Conservation (phyloP, 2,329 filamentous ascomycete species). For the Paecilomyces dactylethromorphus region DNA sequence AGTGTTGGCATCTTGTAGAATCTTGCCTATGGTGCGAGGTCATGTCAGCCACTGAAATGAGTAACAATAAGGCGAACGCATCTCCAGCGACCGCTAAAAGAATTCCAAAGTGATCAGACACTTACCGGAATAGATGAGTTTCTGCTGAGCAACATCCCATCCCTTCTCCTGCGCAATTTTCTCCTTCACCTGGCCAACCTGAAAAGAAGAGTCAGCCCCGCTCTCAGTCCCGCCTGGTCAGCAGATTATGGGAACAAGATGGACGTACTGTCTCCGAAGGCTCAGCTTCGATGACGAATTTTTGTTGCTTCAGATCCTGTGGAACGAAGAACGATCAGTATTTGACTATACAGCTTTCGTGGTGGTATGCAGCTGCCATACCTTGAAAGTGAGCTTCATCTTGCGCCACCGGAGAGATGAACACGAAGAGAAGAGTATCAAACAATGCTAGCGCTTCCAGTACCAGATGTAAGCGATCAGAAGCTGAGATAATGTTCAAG, state of each 20-base stretch:
- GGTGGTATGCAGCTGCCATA: slow-evolving; percentile 27
- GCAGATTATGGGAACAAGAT: slow-evolving; percentile 3
- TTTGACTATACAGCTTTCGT: slow-evolving; percentile 10
- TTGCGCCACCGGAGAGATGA: slow-evolving; percentile 30
- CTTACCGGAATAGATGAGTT: slow-evolving; percentile 96
- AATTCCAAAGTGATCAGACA: slow-evolving; percentile 3
- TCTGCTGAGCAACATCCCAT: slow-evolving; percentile 84
- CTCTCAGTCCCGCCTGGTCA: slow-evolving; percentile 14
- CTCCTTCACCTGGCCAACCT: slow-evolving; percentile 88
- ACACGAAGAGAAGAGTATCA: slow-evolving; percentile 13
- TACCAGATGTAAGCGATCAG: background rate
- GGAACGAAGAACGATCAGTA: slow-evolving; percentile 15
- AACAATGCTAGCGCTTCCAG: background rate
- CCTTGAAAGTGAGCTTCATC: slow-evolving; percentile 70
- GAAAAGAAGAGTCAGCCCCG: slow-evolving; percentile 27
- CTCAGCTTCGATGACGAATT: slow-evolving; percentile 94
- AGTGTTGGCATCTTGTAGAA: slow-evolving; percentile 94
- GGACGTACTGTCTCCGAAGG: slow-evolving; percentile 76
- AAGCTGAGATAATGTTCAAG: background rate
- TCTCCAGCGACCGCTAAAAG: background rate
- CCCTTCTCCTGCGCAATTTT: slow-evolving; percentile 90
- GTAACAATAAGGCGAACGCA: background rate
- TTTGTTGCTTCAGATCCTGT: slow-evolving; percentile 96
- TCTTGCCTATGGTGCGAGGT: slow-evolving; percentile 64
- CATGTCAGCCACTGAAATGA: slow-evolving; percentile 9